Base-by-base conservation (phyloP, 108 stramenopile genomes). In the Cylindrotheca closterium region DNA sequence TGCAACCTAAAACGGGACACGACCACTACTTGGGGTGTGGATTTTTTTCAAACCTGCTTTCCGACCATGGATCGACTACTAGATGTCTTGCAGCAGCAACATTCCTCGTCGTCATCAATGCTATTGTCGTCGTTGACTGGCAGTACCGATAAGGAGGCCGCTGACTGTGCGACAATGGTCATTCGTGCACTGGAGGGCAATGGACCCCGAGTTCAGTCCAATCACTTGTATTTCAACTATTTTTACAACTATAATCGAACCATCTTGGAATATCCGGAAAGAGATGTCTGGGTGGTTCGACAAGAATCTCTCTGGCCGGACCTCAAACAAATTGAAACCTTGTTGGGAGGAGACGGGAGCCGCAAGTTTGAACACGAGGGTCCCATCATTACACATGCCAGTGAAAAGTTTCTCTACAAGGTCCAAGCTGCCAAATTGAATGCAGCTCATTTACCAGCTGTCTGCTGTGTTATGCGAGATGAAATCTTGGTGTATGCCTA, bases 41-140 rank as follows among this genome's bases (percentile, higher is more conserved):
- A 64, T 2, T 76, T 76, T 46, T 76, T 53, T 70, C 21, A 53
- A 19, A 50, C 12, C 17, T 76, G 75, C 47, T 76, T 76, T 60
- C 63, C 60, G 1, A 63, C 51, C 23, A 47, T 64, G 1, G 29
- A 76, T 53, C 68, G 58, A 12, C 60, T 71, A 30, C 34, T 53
- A 2, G 25, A 26, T 29, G n/a, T n/a, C n/a, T 24, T 17, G 31
- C 67, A 10, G 15, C 42, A 48, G 5, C 12, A 7, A 10, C 59
- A 58, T 27, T 10, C n/a, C n/a, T n/a, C n/a, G n/a, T n/a, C n/a
- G n/a, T n/a, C n/a, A n/a, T 58, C 52, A 2, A 56, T 67, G 4
- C 28, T 5, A 15, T 25, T 21, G 32, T 5, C 58, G 23, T 51
- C 21, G 24, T 15, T 23, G 1, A 69, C 1, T 1, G 12, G 46